Percentiles rank a stretch among this genome's conserved stretches.
Conservation (phyloP, 495 filamentous ascomycete genomes). For the Trichoderma orchidacearum region DNA sequence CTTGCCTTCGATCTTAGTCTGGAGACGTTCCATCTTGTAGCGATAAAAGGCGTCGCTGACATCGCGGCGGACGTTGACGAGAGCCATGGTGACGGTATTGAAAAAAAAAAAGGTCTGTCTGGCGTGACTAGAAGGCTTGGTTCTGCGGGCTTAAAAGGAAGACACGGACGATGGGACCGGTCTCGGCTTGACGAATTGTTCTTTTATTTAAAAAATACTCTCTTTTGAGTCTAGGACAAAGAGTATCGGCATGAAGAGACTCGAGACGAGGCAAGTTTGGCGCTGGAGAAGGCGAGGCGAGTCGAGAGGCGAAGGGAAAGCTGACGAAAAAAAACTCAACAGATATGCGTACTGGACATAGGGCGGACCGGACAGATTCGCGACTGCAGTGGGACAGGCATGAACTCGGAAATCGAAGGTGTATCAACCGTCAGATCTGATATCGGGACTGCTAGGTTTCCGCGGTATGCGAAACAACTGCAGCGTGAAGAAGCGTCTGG, state of each 20-base stretch:
- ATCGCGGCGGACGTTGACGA: conserved; percentile 96
- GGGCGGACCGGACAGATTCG: conserved; percentile 25
- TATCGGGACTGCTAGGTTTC: conserved; percentile 76
- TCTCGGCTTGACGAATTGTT: no score
- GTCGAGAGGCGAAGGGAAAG: conserved; percentile 11
- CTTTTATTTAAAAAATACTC: no score
- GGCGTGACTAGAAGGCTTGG: neutral
- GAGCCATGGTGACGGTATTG: conserved; percentile 41
- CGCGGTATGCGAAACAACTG: conserved; percentile 82
- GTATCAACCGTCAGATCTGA: conserved; percentile 76
- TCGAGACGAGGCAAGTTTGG: conserved; percentile 12
- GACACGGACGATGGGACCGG: no score
- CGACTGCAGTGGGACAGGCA: conserved; percentile 28
- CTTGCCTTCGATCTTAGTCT: conserved; percentile 99
- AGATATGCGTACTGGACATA: conserved; percentile 37
- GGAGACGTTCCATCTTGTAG: conserved; percentile 98
- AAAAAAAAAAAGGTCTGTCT: conserved; percentile 12
- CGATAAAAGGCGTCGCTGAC: conserved; percentile 98
- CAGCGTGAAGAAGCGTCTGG: conserved; percentile 75
- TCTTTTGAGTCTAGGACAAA: neutral
- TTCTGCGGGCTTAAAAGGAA: neutral
- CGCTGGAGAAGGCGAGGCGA: conserved; percentile 28
- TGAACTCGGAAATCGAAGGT: conserved; percentile 27
- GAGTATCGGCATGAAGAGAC: conserved; percentile 11
- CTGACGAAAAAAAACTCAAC: conserved; percentile 22